These are phyloP conservation scores for Wolfiporia cocos DNA, from an alignment of 1,284 basidiomycete species.

Conservation along the genomic window DNA sequence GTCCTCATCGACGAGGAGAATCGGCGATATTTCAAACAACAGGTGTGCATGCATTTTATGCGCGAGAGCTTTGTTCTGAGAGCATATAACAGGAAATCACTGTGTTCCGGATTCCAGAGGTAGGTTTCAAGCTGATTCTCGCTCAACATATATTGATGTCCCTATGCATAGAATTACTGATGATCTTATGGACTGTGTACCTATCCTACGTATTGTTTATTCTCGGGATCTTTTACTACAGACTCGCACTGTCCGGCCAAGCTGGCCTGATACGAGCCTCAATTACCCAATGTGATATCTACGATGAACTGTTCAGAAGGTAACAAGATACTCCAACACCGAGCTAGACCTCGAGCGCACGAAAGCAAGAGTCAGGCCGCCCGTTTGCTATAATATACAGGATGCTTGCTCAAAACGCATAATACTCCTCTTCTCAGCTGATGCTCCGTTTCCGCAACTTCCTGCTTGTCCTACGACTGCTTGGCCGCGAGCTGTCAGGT, in stretches of 20 bases:
- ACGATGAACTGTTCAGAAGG: too few species aligned
- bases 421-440: not conserved
- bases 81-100: constrained; percentile 52
- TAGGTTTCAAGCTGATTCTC: too few species aligned
- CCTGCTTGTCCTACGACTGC: not conserved
- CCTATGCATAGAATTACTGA: too few species aligned
- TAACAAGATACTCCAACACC: too few species aligned
- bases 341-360: too few species aligned
- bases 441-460: not conserved
- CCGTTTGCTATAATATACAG: not conserved
- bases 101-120: constrained; percentile 72
- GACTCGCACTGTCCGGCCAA: too few species aligned
- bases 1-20: constrained; percentile 99
- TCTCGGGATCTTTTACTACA: constrained; percentile 3
- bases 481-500: not conserved
- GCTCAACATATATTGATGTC: too few species aligned
- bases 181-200: constrained; percentile 18
- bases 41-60: constrained; percentile 31
- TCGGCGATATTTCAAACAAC: constrained; percentile 90
- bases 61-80: not conserved
- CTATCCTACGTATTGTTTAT: constrained; percentile 24
- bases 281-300: too few species aligned
- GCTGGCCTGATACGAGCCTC: too few species aligned
- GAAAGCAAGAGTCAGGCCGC: too few species aligned
- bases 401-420: not conserved